Base-by-base conservation (phyloP, 1,284 basidiomycete genomes). In the Puccinia triticina region DNA sequence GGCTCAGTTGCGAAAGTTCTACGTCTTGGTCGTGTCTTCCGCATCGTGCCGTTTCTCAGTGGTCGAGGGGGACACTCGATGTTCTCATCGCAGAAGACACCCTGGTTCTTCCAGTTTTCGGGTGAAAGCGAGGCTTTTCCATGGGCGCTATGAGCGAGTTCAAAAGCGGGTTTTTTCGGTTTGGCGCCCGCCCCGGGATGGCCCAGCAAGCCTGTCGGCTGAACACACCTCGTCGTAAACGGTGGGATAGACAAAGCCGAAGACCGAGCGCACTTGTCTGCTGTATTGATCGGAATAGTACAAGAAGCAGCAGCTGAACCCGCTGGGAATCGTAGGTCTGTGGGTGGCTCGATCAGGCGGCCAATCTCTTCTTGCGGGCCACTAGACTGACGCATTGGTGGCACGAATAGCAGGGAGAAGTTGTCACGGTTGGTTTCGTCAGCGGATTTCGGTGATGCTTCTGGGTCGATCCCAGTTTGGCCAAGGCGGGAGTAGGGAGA, bases 101-200 rank as follows among this genome's bases (percentile, higher is more conserved):
- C 72, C n/a, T 53, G 48, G 11, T 1, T 57, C 72, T 74, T 53
- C 72, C 72, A 74, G 32, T 74, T 57, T 40, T 53, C 72, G 23
- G 48, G 72, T 32, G 57, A 74, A 57, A 74, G 57, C 23, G 72
- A 74, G 29, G 72, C 72, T 57, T 74, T 74, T n/a, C 72, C 72
- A 40, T 55, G 10, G 50, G 29, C 53, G 23, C 29, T 29, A 23
- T 32, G 34, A 34, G 1, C 23, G 12, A 21, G 34, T 32, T 74
- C 72, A 55, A 74, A 14, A 16, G 14, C 23, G 16, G 26, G 2
- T 1, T 57, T 32, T 40, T 74, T 57, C 18, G 48, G 12, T 57
- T 57, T 57, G 2, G 26, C 72, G 23, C 53, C 18, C 29, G 2
- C 21, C 55, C 32, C 46, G 18, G 55, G 50, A 16, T 74, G 53